Percentiles rank a stretch among this genome's conserved stretches.
These are phyloP conservation scores for Aspergillus latus DNA, from an alignment of 2,329 filamentous ascomycete species.

Conservation along the genomic window DNA sequence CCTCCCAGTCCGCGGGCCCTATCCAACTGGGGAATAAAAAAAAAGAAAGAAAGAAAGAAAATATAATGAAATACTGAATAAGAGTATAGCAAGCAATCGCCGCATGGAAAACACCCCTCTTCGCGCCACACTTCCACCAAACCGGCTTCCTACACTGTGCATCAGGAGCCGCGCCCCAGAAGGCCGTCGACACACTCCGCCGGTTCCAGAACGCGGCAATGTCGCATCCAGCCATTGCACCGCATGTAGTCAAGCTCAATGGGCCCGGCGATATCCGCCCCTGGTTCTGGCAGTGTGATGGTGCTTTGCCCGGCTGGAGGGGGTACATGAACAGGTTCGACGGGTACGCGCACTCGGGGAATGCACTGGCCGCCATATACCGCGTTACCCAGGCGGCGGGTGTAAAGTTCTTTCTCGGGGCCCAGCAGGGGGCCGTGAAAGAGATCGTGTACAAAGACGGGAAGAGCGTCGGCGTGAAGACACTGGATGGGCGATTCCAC, in stretches of 20 bases:
- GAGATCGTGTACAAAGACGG: slow-evolving; percentile 39
- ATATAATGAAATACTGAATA: background rate
- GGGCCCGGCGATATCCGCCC: slow-evolving; percentile 43
- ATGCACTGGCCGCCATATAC: slow-evolving; percentile 53
- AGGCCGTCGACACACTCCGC: slow-evolving; percentile 50
- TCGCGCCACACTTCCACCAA: slow-evolving; percentile 54
- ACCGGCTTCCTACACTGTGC: slow-evolving; percentile 55
- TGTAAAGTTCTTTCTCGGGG: slow-evolving; percentile 47
- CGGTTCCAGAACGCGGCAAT: slow-evolving; percentile 42
- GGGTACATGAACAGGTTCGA: slow-evolving; percentile 61
- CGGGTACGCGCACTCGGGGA: slow-evolving; percentile 58
- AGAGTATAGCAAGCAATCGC: slow-evolving; percentile 49
- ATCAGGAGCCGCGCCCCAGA: slow-evolving; percentile 49
- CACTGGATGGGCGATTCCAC: slow-evolving; percentile 41
- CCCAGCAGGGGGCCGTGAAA: slow-evolving; percentile 38
- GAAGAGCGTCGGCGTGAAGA: slow-evolving; percentile 38
- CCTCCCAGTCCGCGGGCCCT: background rate
- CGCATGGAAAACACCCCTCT: slow-evolving; percentile 56
- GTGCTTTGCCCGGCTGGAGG: slow-evolving; percentile 53
- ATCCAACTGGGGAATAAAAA: no score
- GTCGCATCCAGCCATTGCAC: slow-evolving; percentile 36
- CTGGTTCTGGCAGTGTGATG: slow-evolving; percentile 51
- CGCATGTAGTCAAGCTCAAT: slow-evolving; percentile 42
- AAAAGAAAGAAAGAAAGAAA: no score
- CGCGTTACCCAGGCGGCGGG: slow-evolving; percentile 41